Percentiles rank a stretch among this genome's conserved stretches.
phyloP scores from a whole-genome alignment of 768 basidiomycete species.

The Antrodiella citrinella region DNA sequence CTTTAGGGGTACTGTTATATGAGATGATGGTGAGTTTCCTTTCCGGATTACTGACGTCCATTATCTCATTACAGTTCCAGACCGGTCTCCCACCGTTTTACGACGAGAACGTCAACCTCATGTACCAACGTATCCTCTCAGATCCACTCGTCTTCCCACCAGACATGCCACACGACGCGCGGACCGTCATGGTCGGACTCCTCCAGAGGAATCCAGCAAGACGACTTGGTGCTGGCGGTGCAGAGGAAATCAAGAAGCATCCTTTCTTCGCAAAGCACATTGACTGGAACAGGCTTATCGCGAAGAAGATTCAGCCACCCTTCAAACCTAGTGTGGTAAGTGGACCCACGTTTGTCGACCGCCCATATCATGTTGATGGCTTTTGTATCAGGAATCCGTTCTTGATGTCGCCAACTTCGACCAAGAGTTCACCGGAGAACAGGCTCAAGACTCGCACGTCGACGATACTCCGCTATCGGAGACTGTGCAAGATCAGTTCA shows the following conservation, averaged over 20 bases:
- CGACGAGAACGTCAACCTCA: conserved; percentile 96
- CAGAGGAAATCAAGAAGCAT: conserved; percentile 93
- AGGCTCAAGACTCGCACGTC: conserved; percentile 92
- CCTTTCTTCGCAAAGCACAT: conserved; percentile 92
- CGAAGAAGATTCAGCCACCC: conserved; percentile 94
- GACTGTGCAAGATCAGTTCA: conserved; percentile 96
- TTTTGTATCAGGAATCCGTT: conserved; percentile 60
- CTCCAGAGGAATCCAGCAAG: conserved; percentile 82
- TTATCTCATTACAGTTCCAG: conserved; percentile 29
- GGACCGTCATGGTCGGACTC: conserved; percentile 81
- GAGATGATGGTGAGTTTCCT: conserved; percentile 78
- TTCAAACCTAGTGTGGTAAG: conserved; percentile 96
- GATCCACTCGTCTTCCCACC: conserved; percentile 90
- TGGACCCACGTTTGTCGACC: conserved; percentile 9
- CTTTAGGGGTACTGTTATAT: conserved; percentile 89
- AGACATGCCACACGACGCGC: conserved; percentile 83
- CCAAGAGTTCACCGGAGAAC: conserved; percentile 93
- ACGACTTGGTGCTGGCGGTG: conserved; percentile 87
- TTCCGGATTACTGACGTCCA: conserved; percentile 9
- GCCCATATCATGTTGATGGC: conserved; percentile 2
- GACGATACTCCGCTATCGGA: conserved; percentile 88
- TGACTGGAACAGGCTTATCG: conserved; percentile 80
- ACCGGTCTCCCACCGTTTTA: conserved; percentile 98
- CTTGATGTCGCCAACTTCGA: conserved; percentile 97
- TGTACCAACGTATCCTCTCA: conserved; percentile 92